Evolutionary conservation across 2,329 filamentous ascomycete genomes (phyloP), one percentile per base, ranked within the genome.

Genomic region (Cytospora mali): DNA sequence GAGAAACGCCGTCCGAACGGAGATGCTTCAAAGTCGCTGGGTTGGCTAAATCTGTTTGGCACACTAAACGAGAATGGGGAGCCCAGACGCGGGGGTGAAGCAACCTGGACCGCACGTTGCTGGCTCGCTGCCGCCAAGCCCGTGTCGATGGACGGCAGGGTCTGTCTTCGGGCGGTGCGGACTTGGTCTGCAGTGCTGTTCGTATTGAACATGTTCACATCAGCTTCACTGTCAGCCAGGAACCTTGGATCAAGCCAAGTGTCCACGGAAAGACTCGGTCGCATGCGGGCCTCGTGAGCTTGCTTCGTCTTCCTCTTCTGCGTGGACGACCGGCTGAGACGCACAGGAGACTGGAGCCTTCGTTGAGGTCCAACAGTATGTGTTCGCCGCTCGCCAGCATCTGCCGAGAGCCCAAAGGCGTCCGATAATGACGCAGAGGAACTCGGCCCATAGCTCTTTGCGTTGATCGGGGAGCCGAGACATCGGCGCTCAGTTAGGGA

Each of bases 11-110:
- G 78, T 5, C 79, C 77, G 62, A 80, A 73, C 58, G 77, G 72
- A 23, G 77, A 75, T 55, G 79, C 68, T 54, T 81, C 79, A 35
- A 84, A 75, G 48, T 75, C 76, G 14, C 75, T 73, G 2, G 79
- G 77, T 66, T 81, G 80, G 33, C 79, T 80, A 31, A 82, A 71
- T 48, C 86, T 80, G 62, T 83, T 84, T n/a, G 86, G 86, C 66
- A 88, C 86, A 52, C 85, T 88, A 69, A 85, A 80, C 9, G 79
- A 75, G 66, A 88, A 88, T 0, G 86, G 86, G 6, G 86, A 88
- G 31, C 86, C 84, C 4, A 88, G 77, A 7, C 84, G 80, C 16
- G 79, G 76, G 48, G 79, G 80, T 1, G 75, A 39, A 2, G 71
- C 72, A 1, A 72, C 70, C 7, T 77, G 74, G 23, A 74, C 65